Evolutionary conservation across 345 rosid species (phyloP).

Genomic region (Arabis hirsuta): DNA sequence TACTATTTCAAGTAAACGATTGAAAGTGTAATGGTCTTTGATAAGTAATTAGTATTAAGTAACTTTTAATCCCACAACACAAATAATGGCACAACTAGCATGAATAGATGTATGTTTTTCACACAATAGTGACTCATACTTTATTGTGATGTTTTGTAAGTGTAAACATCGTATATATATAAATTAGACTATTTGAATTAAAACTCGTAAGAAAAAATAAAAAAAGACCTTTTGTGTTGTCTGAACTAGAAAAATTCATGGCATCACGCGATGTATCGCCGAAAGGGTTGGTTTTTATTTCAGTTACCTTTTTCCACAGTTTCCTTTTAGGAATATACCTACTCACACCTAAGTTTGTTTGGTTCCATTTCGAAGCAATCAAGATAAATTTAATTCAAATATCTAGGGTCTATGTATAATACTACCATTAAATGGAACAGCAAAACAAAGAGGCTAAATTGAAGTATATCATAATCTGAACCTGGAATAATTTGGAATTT

Average conservation of each 20-base stretch:
- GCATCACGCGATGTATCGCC: conserved; percentile 47
- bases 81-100: conserved; percentile 25
- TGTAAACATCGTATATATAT: neutral
- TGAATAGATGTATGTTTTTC: neutral
- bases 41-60: neutral
- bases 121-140: conserved; percentile 13
- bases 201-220: conserved; percentile 9
- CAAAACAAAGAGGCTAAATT: neutral
- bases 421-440: neutral
- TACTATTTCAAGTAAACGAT: conserved; percentile 7
- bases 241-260: conserved; percentile 40
- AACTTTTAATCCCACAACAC: conserved; percentile 12
- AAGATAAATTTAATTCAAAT: neutral
- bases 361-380: conserved; percentile 21
- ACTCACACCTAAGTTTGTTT: conserved; percentile 19
- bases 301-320: conserved; percentile 31
- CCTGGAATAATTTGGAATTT: neutral
- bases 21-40: conserved; percentile 1
- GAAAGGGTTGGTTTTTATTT: conserved; percentile 36
- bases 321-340: conserved; percentile 33
- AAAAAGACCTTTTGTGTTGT: conserved; percentile 28
- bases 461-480: neutral
- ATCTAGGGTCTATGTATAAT: neutral
- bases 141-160: neutral
- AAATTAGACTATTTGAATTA: neutral